Percentiles rank a stretch among this genome's conserved stretches.
phyloP scores from a whole-genome alignment of 371 early-diverging fungal genomes.

The Mortierella sp. region DNA sequence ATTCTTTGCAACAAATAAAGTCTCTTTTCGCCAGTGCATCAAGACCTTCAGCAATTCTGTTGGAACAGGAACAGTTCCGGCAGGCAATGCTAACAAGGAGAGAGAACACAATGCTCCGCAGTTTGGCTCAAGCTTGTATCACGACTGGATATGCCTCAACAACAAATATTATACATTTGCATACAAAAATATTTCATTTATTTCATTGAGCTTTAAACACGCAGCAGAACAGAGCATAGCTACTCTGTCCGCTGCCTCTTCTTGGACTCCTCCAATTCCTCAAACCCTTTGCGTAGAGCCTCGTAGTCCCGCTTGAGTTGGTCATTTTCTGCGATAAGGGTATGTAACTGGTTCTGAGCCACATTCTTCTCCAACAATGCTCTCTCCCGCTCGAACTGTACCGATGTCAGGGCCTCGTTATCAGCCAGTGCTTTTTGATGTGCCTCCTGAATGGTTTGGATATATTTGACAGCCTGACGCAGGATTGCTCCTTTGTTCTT shows the following conservation, averaged over 20 bases:
- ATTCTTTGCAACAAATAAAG: no score
- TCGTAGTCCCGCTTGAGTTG: constrained; percentile 58
- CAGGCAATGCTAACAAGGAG: no score
- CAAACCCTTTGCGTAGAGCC: constrained; percentile 39
- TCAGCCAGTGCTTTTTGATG: constrained; percentile 61
- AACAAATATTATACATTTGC: background rate
- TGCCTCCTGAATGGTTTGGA: constrained; percentile 78
- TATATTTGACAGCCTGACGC: constrained; percentile 85
- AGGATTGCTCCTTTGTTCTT: constrained; percentile 93
- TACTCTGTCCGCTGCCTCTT: constrained; percentile 50
- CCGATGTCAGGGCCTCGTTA: constrained; percentile 9
- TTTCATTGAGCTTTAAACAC: background rate
- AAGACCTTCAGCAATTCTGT: no score
- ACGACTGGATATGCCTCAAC: no score
- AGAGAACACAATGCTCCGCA: no score
- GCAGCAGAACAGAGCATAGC: background rate
- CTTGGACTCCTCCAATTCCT: constrained; percentile 53
- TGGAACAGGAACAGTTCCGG: no score
- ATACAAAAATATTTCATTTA: background rate
- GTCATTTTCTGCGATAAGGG: constrained; percentile 55
- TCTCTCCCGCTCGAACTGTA: constrained; percentile 29
- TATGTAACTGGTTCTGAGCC: constrained; percentile 19
- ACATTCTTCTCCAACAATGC: constrained; percentile 32
- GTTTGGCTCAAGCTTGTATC: no score
- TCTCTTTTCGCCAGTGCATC: no score